phyloP scores from a whole-genome alignment of 1,139 yeast genomes.

The Blastobotrys elegans region DNA sequence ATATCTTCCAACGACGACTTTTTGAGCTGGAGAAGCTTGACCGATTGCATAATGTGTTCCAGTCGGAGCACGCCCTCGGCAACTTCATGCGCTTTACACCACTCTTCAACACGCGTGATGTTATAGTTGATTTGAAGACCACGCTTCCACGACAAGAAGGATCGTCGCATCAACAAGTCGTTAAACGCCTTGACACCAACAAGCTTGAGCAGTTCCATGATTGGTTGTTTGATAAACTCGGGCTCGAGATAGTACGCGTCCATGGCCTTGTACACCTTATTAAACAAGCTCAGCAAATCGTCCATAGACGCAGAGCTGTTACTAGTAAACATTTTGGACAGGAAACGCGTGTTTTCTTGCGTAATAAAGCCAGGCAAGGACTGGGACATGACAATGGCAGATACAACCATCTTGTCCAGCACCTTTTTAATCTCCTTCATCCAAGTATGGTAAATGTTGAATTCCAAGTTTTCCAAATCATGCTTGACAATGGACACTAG shows the following conservation, averaged over 20 bases:
- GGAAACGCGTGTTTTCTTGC: constrained; percentile 78
- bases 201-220: constrained; percentile 75
- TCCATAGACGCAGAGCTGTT: constrained; percentile 86
- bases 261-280: constrained; percentile 91
- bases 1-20: constrained; percentile 88
- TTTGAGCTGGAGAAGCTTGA: constrained; percentile 86
- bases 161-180: constrained; percentile 91
- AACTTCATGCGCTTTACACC: constrained; percentile 95
- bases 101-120: constrained; percentile 93
- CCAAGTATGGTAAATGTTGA: constrained; percentile 95
- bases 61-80: constrained; percentile 86
- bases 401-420: constrained; percentile 84
- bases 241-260: constrained; percentile 83
- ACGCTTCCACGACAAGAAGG: constrained; percentile 95
- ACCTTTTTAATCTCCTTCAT: constrained; percentile 92
- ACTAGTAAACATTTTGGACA: constrained; percentile 68
- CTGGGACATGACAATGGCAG: constrained; percentile 92
- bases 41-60: constrained; percentile 88
- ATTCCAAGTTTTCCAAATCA: constrained; percentile 89
- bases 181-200: constrained; percentile 95
- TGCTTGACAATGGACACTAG: constrained; percentile 89
- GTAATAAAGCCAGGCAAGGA: constrained; percentile 95
- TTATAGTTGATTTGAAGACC: constrained; percentile 96
- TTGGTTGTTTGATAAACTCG: constrained; percentile 79
- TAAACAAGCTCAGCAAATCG: constrained; percentile 84